phyloP scores from a whole-genome alignment of 1,284 basidiomycete species.

The Hemileia vastatrix region DNA sequence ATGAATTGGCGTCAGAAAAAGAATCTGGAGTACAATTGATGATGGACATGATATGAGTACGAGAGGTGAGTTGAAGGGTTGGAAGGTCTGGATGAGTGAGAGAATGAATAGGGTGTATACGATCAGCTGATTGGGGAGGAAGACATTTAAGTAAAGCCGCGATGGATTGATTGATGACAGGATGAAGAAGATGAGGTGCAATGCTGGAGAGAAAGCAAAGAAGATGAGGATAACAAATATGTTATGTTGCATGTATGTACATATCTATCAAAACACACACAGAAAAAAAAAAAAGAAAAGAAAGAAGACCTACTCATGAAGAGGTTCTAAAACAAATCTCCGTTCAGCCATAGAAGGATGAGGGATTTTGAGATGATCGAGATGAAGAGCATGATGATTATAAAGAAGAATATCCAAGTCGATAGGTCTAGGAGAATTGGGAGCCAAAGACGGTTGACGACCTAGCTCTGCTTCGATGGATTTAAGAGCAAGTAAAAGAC shows the following conservation, averaged over 20 bases:
- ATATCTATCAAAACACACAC: too few relatives aligned
- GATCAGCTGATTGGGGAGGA: too few relatives aligned
- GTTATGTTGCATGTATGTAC: too few relatives aligned
- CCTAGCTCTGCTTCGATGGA: constrained; percentile 66
- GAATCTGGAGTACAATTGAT: constrained; percentile 94
- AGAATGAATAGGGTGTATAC: constrained; percentile 45
- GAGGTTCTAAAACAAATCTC: constrained; percentile 81
- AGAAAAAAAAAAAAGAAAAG: too few relatives aligned
- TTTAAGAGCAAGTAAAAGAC: constrained; percentile 63
- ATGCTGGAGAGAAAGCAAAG: background rate
- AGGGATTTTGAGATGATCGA: constrained; percentile 62
- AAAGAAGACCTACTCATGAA: constrained; percentile 53
- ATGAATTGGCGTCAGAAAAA: constrained; percentile 75
- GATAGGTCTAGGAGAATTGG: constrained; percentile 78
- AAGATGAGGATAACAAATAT: background rate
- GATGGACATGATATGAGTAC: constrained; percentile 79
- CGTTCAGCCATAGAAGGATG: constrained; percentile 72
- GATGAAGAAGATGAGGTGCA: constrained; percentile 7
- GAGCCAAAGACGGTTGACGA: constrained; percentile 61
- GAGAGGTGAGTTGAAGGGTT: constrained; percentile 23
- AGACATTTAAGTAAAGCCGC: background rate
- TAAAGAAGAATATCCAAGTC: constrained; percentile 86
- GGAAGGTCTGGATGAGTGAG: constrained; percentile 41
- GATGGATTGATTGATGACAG: background rate
- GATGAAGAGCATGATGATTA: constrained; percentile 57